Conservation (phyloP, 192 early-diverging fungal genomes). For the Dispira simplex region DNA sequence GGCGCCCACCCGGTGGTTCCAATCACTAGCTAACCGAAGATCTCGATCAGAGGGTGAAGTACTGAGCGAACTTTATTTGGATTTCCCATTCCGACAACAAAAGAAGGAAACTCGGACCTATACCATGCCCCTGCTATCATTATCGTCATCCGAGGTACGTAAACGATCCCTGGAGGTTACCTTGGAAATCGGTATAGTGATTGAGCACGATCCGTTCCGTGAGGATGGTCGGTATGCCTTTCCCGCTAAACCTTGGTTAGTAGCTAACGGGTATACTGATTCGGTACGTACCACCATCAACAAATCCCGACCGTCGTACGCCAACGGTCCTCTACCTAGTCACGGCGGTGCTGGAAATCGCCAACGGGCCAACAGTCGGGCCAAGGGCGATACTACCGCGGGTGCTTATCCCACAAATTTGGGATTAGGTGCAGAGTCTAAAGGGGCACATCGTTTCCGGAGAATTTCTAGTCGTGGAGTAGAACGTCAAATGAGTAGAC, state of each 20-base stretch:
- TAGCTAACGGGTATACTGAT: conserved; percentile 9
- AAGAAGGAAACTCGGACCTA: conserved; percentile 26
- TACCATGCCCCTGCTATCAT: conserved; percentile 24
- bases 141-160: conserved; percentile 27
- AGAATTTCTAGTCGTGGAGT: background rate
- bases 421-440: no score
- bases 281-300: background rate
- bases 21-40: conserved; percentile 2
- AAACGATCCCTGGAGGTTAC: conserved; percentile 28
- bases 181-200: conserved; percentile 30
- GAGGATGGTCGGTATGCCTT: conserved; percentile 9
- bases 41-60: conserved; percentile 7
- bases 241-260: conserved; percentile 8
- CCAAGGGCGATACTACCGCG: background rate
- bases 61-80: conserved; percentile 31
- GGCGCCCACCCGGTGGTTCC: conserved; percentile 4
- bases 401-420: no score
- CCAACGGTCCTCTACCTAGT: conserved; percentile 15
- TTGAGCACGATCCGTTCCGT: conserved; percentile 19
- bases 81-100: conserved; percentile 23
- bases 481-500: background rate
- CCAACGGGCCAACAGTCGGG: background rate
- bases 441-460: no score
- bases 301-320: conserved; percentile 13
- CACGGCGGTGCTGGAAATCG: background rate